Percentiles rank a stretch among this genome's conserved stretches.
These are phyloP conservation scores for Pelargonium citronellum DNA, from an alignment of 441 rosid species.

Conservation along the genomic window DNA sequence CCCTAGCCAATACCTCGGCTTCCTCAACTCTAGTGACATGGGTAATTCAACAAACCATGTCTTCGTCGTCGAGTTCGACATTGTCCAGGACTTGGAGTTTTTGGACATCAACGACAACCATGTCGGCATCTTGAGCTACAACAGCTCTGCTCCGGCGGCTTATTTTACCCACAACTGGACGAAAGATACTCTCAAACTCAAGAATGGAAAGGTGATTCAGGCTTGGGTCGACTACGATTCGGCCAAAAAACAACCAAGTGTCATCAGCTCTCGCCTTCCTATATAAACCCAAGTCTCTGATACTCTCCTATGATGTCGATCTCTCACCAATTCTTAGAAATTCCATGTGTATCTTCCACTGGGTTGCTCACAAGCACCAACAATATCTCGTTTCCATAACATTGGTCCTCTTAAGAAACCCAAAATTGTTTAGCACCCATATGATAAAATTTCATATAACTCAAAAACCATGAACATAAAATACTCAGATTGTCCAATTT, in stretches of 20 bases:
- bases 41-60: conserved; percentile 52
- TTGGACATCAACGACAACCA: conserved; percentile 63
- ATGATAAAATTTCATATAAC: not conserved
- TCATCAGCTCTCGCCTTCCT: conserved; percentile 51
- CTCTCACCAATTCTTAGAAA: conserved; percentile 44
- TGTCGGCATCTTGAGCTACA: conserved; percentile 62
- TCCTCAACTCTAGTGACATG: conserved; percentile 43
- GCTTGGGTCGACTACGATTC: conserved; percentile 87
- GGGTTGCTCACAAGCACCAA: conserved; percentile 63
- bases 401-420: not conserved
- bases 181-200: conserved; percentile 31
- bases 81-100: conserved; percentile 57
- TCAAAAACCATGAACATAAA: not conserved
- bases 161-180: conserved; percentile 39
- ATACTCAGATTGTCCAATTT: not conserved
- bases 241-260: conserved; percentile 37
- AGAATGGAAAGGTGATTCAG: conserved; percentile 43
- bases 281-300: conserved; percentile 50
- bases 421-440: not conserved
- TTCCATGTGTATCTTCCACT: conserved; percentile 71
- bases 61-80: conserved; percentile 79
- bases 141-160: conserved; percentile 46
- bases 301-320: conserved; percentile 52
- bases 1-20: conserved; percentile 71
- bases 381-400: not conserved